Evolutionary conservation across 768 basidiomycete genomes (phyloP).

Genomic region (Lepiota brunneoincarnata): DNA sequence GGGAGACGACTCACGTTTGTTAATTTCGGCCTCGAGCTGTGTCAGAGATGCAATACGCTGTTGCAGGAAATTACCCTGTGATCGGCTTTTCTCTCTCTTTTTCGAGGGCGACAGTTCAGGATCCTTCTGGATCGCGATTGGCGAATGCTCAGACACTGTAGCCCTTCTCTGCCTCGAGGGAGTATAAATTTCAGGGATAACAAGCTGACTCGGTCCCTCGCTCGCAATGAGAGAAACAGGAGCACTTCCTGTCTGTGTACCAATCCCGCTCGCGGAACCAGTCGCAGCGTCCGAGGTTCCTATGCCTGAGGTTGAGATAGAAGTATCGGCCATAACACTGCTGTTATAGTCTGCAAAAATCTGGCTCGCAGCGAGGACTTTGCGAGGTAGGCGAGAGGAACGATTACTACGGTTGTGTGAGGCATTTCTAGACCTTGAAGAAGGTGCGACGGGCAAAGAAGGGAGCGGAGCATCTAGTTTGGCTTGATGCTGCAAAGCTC

Average conservation of each 20-base stretch:
- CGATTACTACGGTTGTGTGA: slow-evolving; percentile 41
- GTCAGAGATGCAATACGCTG: slow-evolving; percentile 67
- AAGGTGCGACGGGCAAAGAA: slow-evolving; percentile 60
- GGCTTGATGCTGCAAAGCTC: slow-evolving; percentile 61
- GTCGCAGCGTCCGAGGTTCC: slow-evolving; percentile 23
- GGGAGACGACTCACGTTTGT: slow-evolving; percentile 45
- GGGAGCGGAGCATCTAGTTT: slow-evolving; percentile 48
- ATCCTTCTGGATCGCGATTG: slow-evolving; percentile 37
- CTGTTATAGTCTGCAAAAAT: slow-evolving; percentile 58
- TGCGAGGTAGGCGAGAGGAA: slow-evolving; percentile 58
- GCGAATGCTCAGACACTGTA: slow-evolving; percentile 67
- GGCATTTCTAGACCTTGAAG: slow-evolving; percentile 34
- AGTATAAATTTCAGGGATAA: slow-evolving; percentile 35
- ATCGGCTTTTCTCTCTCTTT: slow-evolving; percentile 61
- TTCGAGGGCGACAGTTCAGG: slow-evolving; percentile 56
- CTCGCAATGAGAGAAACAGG: slow-evolving; percentile 10
- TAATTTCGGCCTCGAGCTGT: slow-evolving; percentile 61
- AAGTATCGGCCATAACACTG: slow-evolving; percentile 26
- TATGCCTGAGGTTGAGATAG: slow-evolving; percentile 28
- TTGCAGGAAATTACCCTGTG: slow-evolving; percentile 57
- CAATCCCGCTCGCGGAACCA: slow-evolving; percentile 11
- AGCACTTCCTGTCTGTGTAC: slow-evolving; percentile 5
- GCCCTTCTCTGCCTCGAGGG: slow-evolving; percentile 53
- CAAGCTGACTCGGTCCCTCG: slow-evolving; percentile 21
- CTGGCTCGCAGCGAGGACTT: slow-evolving; percentile 62